Evolutionary conservation across 306 rosid genomes (phyloP), one percentile per base, ranked within the genome.

Genomic region (Fragaria vesca): DNA sequence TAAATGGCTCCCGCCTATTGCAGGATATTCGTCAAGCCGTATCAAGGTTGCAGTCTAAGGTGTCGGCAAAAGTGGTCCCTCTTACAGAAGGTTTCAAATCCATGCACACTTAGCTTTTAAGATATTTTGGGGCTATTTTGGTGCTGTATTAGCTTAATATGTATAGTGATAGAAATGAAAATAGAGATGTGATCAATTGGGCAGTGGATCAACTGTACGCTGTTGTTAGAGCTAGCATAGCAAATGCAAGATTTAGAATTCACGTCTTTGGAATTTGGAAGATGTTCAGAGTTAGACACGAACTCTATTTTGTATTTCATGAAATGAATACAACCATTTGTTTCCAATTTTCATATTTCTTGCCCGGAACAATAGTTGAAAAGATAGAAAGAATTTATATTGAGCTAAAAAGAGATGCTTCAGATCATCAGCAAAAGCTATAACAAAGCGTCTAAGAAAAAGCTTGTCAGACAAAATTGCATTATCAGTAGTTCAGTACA

Each of bases 11-110:
- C 26, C 40, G 46, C 45, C 26, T 40, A 67, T 40, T 75, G 85
- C 87, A 92, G 98, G 98, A 95, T 68, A 95, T 95, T 75, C 95
- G 87, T 40, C 89, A 88, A 80, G 97, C 98, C 34, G 89, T 80
- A 11, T 83, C 97, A 60, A 89, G 86, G 88, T 82, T 95, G 80
- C 96, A 95, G 89, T 83, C 97, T 26, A 92, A 80, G 82, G 71
- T 91, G 2, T 85, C 96, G 0, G 96, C 95, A 0, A 95, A 95
- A 73, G 97, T 95, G 84, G 88, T 89, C 78, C 91, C 97, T 75
- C 90, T 95, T 24, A 90, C 96, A 61, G 93, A 95, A 87, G 97
- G 98, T 47, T 92, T 95, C 86, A 95, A 89, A 83, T 89, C 97
- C 51, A 38, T 76, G 81, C 81, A 90, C 81, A 18, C 91, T 1